phyloP scores from a whole-genome alignment of 352 stramenopile species.

The Phytophthora sansomeana region DNA sequence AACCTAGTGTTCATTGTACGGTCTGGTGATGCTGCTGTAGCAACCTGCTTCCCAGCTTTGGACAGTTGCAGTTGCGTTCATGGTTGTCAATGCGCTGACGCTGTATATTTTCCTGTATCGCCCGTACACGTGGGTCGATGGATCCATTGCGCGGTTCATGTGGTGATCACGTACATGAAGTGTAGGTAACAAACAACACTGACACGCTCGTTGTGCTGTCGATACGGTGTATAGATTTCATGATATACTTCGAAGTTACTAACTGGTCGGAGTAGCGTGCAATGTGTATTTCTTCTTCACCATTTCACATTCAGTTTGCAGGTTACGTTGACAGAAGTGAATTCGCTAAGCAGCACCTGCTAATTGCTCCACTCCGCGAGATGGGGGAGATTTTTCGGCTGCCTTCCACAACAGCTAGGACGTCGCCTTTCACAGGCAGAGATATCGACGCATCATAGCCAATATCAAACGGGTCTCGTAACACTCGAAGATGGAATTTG shows the following conservation, averaged over 20 bases:
- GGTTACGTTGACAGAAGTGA: conserved; percentile 1
- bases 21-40: conserved; percentile 37
- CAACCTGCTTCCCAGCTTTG: conserved; percentile 58
- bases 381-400: conserved; percentile 2
- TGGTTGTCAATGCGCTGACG: conserved; percentile 68
- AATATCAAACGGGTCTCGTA: conserved; percentile 42
- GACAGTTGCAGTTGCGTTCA: conserved; percentile 53
- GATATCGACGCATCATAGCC: conserved; percentile 51
- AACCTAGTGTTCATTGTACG: not conserved
- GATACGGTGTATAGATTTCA: conserved; percentile 7
- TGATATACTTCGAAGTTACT: not conserved
- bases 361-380: conserved; percentile 7
- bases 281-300: not conserved
- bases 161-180: conserved; percentile 55
- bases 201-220: not conserved
- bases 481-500: conserved; percentile 41
- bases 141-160: conserved; percentile 85
- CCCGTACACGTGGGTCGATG: conserved; percentile 84
- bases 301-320: conserved; percentile 7
- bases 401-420: conserved; percentile 37
- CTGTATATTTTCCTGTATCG: conserved; percentile 78
- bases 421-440: conserved; percentile 48
- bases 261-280: not conserved
- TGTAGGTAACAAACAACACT: not conserved
- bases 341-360: conserved; percentile 25